Conservation (phyloP, 176 grass and related monocot genomes). For the Carex parvula region DNA sequence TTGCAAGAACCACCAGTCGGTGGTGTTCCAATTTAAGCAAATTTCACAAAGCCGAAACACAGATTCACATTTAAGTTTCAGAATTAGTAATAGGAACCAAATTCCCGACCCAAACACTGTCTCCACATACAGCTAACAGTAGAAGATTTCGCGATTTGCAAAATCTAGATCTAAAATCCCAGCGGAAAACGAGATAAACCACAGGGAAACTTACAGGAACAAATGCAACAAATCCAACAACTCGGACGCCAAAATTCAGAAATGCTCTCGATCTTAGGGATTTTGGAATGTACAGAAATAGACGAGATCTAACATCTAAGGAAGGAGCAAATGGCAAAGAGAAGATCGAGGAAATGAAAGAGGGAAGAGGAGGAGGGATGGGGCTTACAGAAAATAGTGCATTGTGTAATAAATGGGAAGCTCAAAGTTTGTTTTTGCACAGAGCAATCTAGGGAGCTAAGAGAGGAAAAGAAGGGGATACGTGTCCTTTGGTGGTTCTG, state of each 20-base stretch:
- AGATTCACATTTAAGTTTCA: slow-evolving; percentile 1
- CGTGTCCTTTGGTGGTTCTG: not conserved
- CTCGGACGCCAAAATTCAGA: slow-evolving; percentile 3
- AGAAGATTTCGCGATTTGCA: not conserved
- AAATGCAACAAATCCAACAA: slow-evolving; percentile 5
- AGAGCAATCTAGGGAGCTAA: slow-evolving; percentile 16
- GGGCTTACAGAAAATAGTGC: slow-evolving; percentile 8
- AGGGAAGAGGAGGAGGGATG: not conserved
- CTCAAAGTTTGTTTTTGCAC: not conserved
- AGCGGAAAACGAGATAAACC: not conserved
- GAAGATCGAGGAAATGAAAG: not conserved
- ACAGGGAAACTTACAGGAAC: not conserved
- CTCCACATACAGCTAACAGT: not conserved
- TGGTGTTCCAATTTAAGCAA: not conserved
- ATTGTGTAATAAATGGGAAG: slow-evolving; percentile 10
- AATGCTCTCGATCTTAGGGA: not conserved
- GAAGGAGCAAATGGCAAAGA: slow-evolving; percentile 14
- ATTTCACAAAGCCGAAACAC: not conserved
- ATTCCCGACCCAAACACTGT: not conserved
- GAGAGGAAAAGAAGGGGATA: slow-evolving; percentile 8
- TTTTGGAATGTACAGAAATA: slow-evolving; percentile 16
- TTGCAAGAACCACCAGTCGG: not conserved
- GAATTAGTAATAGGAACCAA: slow-evolving; percentile 12
- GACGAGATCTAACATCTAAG: not conserved
- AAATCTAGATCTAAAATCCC: not conserved